A percentile compares a stretch with the other conserved stretches of the same genome.
Evolutionary conservation across 805 yeast species (phyloP).

Genomic region (Hagleromyces aurorensis): DNA sequence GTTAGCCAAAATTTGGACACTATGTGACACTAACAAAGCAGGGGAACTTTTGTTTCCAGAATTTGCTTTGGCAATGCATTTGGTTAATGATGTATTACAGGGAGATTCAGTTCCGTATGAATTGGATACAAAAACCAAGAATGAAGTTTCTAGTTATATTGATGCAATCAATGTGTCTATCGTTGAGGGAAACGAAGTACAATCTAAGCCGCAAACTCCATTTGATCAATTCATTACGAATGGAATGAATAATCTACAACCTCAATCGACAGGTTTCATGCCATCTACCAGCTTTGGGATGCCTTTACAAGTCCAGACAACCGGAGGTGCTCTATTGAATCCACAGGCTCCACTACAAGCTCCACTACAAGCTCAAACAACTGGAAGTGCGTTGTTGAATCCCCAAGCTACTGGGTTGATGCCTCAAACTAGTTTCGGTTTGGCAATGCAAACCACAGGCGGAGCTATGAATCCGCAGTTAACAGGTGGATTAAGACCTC

Average conservation of each 20-base stretch:
- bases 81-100: constrained; percentile 67
- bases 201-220: constrained; percentile 29
- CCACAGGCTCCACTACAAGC: constrained; percentile 6
- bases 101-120: constrained; percentile 72
- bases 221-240: constrained; percentile 32
- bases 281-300: constrained; percentile 32
- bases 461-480: constrained; percentile 28
- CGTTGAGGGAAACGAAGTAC: constrained; percentile 34
- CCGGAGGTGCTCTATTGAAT: constrained; percentile 16
- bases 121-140: constrained; percentile 63
- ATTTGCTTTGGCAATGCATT: constrained; percentile 83
- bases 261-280: constrained; percentile 35
- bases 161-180: constrained; percentile 79
- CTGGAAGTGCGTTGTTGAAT: constrained; percentile 20
- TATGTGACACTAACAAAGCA: constrained; percentile 81
- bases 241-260: constrained; percentile 25
- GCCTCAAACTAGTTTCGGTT: constrained; percentile 32
- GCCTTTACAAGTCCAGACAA: constrained; percentile 16
- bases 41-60: constrained; percentile 88
- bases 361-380: constrained; percentile 15
- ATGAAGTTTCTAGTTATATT: constrained; percentile 83
- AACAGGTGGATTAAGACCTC: constrained; percentile 32
- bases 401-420: constrained; percentile 17
- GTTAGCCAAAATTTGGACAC: constrained; percentile 81
- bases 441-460: constrained; percentile 33